phyloP scores from a whole-genome alignment of 2,329 filamentous ascomycete species.

The Claviceps africana region DNA sequence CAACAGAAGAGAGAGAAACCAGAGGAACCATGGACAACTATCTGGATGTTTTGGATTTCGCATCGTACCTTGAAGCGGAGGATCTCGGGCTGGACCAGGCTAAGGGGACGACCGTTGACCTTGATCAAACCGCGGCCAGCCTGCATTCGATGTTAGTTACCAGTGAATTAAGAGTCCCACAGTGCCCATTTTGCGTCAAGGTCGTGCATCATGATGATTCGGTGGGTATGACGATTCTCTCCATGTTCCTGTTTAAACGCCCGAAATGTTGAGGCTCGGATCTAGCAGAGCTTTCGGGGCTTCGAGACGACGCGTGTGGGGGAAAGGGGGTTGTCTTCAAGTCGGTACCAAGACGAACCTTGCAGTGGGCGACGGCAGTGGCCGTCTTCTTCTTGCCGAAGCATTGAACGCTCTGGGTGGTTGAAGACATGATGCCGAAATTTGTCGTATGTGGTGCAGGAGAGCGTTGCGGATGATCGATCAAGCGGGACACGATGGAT shows the following conservation, averaged over 20 bases:
- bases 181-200: not conserved
- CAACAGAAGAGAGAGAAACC: not conserved
- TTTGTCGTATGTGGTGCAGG: constrained; percentile 9
- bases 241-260: not conserved
- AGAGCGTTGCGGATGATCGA: constrained; percentile 5
- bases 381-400: constrained; percentile 98
- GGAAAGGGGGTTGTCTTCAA: not conserved
- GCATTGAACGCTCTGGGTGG: constrained; percentile 78
- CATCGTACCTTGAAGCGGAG: constrained; percentile 82
- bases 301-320: not conserved
- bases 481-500: constrained; percentile 3
- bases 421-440: constrained; percentile 56
- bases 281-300: not conserved
- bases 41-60: not conserved
- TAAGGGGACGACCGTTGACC: constrained; percentile 95
- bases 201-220: not conserved
- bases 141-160: constrained; percentile 20
- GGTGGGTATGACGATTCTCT: not conserved
- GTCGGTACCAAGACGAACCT: constrained; percentile 41
- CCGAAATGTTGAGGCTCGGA: not conserved
- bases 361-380: constrained; percentile 83
- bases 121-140: constrained; percentile 67
- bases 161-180: not conserved
- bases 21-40: not conserved
- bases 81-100: constrained; percentile 89